phyloP scores from a whole-genome alignment of 306 rosid species.

The Malus sieversii region DNA sequence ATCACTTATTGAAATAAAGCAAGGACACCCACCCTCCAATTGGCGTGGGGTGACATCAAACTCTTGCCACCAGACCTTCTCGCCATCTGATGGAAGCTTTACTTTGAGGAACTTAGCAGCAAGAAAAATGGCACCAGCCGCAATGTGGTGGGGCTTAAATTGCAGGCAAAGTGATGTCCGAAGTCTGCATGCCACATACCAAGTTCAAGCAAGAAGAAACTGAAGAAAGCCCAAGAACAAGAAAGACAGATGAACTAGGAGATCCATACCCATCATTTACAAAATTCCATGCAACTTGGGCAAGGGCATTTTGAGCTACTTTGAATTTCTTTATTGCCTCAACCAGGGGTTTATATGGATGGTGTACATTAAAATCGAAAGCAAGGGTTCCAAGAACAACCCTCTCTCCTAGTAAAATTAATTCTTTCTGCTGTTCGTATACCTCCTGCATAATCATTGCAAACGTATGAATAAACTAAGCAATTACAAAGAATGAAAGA shows the following conservation, averaged over 20 bases:
- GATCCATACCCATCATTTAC: constrained; percentile 88
- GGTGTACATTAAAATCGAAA: constrained; percentile 89
- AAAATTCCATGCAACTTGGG: constrained; percentile 99
- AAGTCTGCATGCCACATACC: constrained; percentile 78
- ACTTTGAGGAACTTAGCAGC: constrained; percentile 99
- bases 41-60: constrained; percentile 99
- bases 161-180: constrained; percentile 99
- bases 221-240: constrained; percentile 36
- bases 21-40: constrained; percentile 94
- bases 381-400: constrained; percentile 94
- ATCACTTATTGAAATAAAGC: constrained; percentile 26
- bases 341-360: constrained; percentile 96
- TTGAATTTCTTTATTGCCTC: constrained; percentile 99
- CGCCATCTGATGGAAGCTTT: constrained; percentile 97
- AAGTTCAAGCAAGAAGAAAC: constrained; percentile 55
- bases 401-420: constrained; percentile 83
- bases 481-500: not conserved
- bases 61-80: constrained; percentile 99
- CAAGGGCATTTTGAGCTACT: constrained; percentile 99
- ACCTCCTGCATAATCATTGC: constrained; percentile 61
- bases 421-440: constrained; percentile 91
- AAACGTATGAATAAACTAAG: not conserved
- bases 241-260: constrained; percentile 32
- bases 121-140: constrained; percentile 99
- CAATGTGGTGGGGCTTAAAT: constrained; percentile 98